phyloP scores from a whole-genome alignment of 2,329 filamentous ascomycete genomes.

The Phaeosphaeriaceae sp. region DNA sequence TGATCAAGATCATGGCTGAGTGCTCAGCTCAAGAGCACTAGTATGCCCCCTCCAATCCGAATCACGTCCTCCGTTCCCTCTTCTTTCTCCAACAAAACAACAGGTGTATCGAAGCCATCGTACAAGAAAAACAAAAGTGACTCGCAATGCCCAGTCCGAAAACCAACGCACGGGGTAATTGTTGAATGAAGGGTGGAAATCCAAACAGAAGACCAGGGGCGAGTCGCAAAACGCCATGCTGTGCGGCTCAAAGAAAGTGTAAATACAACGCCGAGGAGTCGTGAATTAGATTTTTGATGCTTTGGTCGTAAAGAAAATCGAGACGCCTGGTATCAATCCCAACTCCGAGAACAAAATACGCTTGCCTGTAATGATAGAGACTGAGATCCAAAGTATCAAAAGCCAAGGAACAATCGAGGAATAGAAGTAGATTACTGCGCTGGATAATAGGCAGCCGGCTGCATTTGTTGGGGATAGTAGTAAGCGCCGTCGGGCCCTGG shows the following conservation, averaged over 20 bases:
- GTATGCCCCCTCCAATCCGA: background rate
- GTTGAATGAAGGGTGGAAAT: background rate
- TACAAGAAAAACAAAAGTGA: constrained; percentile 3
- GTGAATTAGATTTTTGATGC: constrained; percentile 6
- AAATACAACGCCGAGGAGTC: background rate
- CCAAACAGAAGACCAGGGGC: background rate
- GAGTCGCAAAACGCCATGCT: constrained; percentile 3
- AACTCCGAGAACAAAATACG: constrained; percentile 6
- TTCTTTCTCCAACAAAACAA: background rate
- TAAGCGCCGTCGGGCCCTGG: constrained; percentile 61
- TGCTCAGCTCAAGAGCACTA: background rate
- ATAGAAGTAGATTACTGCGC: constrained; percentile 31
- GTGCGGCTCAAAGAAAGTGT: background rate
- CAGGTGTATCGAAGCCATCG: constrained; percentile 1
- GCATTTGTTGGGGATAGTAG: constrained; percentile 64
- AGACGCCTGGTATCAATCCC: constrained; percentile 12
- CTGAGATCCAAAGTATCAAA: constrained; percentile 1
- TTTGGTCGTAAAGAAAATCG: constrained; percentile 5
- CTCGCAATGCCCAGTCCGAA: background rate
- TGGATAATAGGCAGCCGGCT: constrained; percentile 65
- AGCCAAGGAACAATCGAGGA: background rate
- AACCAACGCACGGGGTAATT: background rate
- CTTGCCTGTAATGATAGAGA: constrained; percentile 4
- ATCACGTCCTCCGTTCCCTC: background rate
- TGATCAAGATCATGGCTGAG: background rate